Conservation (phyloP, 2,329 filamentous ascomycete genomes). For the Nemania sp. region DNA sequence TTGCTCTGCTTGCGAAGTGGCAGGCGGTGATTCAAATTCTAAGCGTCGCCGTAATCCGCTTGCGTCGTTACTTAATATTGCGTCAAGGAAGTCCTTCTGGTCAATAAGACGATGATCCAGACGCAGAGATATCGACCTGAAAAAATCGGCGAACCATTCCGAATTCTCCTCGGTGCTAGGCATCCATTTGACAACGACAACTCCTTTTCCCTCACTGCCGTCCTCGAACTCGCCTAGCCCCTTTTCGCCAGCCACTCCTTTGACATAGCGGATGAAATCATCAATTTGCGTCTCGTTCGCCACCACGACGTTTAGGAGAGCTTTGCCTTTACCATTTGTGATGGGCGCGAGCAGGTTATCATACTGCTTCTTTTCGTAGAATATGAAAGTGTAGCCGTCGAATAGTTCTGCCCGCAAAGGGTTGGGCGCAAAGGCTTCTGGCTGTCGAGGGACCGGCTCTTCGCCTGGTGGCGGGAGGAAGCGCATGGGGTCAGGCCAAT, state of each 20-base stretch:
- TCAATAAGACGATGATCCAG: slow-evolving; percentile 83
- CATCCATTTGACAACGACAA: slow-evolving; percentile 76
- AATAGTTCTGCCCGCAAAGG: slow-evolving; percentile 70
- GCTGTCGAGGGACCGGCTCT: slow-evolving; percentile 71
- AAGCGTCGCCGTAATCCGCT: slow-evolving; percentile 70
- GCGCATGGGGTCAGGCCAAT: slow-evolving; percentile 76
- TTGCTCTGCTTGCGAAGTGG: slow-evolving; percentile 34
- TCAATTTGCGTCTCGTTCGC: slow-evolving; percentile 67
- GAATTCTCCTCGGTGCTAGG: slow-evolving; percentile 57
- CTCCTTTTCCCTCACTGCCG: slow-evolving; percentile 67
- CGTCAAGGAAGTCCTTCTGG: slow-evolving; percentile 89
- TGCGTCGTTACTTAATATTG: slow-evolving; percentile 80
- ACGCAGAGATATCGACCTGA: slow-evolving; percentile 68
- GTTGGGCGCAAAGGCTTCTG: slow-evolving; percentile 74
- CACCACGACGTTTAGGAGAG: slow-evolving; percentile 65
- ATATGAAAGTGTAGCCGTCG: slow-evolving; percentile 85
- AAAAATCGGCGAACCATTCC: slow-evolving; percentile 72
- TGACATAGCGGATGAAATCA: slow-evolving; percentile 79
- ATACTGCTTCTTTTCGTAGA: slow-evolving; percentile 76
- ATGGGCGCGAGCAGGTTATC: slow-evolving; percentile 75
- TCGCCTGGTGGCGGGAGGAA: slow-evolving; percentile 75
- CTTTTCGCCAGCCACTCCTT: slow-evolving; percentile 73
- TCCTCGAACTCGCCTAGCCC: slow-evolving; percentile 66
- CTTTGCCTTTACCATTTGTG: slow-evolving; percentile 80
- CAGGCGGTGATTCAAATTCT: slow-evolving; percentile 50